phyloP scores from a whole-genome alignment of 179 eudicot genomes.

The Silene noctiflora region DNA sequence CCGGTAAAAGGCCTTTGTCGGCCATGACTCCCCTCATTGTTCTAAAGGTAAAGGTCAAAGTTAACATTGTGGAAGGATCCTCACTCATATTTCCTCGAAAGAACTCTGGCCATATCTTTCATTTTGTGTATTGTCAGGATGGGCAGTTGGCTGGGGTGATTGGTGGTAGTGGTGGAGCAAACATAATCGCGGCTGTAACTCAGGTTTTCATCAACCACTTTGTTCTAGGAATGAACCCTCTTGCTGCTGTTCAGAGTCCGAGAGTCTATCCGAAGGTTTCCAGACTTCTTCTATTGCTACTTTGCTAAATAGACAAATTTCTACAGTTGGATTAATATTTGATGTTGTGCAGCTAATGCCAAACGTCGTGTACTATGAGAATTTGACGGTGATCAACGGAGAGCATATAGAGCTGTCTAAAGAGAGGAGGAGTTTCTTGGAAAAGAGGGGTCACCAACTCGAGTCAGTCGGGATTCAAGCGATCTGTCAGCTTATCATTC shows the following conservation, averaged over 20 bases:
- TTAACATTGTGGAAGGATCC: too few species aligned
- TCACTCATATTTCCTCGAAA: background rate
- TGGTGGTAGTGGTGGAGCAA: slow-evolving; percentile 85
- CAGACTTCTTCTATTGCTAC: background rate
- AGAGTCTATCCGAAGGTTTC: slow-evolving; percentile 80
- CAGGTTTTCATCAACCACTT: slow-evolving; percentile 81
- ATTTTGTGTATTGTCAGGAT: slow-evolving; percentile 36
- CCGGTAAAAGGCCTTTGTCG: slow-evolving; percentile 84
- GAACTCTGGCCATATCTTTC: background rate
- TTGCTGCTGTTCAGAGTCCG: slow-evolving; percentile 64
- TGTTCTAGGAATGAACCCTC: slow-evolving; percentile 57
- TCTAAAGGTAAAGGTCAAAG: slow-evolving; percentile 46
- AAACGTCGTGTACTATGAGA: slow-evolving; percentile 67
- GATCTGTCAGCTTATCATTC: slow-evolving; percentile 66
- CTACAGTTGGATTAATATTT: background rate
- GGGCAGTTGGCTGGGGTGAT: slow-evolving; percentile 69
- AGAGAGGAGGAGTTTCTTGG: slow-evolving; percentile 44
- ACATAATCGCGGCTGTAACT: slow-evolving; percentile 66
- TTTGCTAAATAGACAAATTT: background rate
- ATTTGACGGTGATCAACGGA: slow-evolving; percentile 70
- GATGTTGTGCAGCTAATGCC: slow-evolving; percentile 61
- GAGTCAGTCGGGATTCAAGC: slow-evolving; percentile 42
- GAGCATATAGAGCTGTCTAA: slow-evolving; percentile 64
- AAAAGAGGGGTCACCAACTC: slow-evolving; percentile 60
- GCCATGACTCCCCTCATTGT: slow-evolving; percentile 86